Conservation (phyloP, 495 filamentous ascomycete species). For the Annulohypoxylon moriforme region DNA sequence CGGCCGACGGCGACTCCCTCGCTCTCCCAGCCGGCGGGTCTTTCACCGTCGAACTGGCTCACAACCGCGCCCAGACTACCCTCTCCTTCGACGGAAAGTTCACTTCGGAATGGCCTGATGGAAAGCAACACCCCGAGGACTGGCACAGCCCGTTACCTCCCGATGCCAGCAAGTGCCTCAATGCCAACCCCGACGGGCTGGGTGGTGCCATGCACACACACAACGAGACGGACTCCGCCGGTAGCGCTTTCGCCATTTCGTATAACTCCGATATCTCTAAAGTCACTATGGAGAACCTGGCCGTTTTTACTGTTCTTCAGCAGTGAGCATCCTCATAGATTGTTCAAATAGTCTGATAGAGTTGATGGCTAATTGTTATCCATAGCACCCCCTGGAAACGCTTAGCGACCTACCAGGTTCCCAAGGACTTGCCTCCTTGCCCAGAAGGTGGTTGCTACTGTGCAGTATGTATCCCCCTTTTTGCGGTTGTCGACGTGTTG, state of each 20-base stretch:
- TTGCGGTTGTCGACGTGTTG: neutral
- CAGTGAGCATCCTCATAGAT: conserved; percentile 38
- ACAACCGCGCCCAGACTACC: conserved; percentile 62
- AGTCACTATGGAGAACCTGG: conserved; percentile 64
- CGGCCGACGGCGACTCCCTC: conserved; percentile 56
- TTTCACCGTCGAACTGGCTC: conserved; percentile 65
- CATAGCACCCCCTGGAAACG: conserved; percentile 63
- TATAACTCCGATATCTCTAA: conserved; percentile 60
- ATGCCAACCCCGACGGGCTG: conserved; percentile 41
- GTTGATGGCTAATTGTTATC: neutral
- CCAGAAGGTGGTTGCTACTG: conserved; percentile 64
- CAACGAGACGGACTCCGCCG: conserved; percentile 58
- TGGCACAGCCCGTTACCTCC: conserved; percentile 53
- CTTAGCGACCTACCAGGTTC: conserved; percentile 61
- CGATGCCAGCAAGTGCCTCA: conserved; percentile 45
- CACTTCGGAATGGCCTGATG: conserved; percentile 60
- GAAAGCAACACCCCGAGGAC: conserved; percentile 57
- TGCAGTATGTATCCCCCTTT: conserved; percentile 40
- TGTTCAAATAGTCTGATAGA: neutral
- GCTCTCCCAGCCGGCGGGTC: conserved; percentile 63
- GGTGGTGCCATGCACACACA: conserved; percentile 58
- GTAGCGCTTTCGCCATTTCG: conserved; percentile 66
- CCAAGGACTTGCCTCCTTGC: conserved; percentile 59
- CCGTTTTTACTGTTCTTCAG: conserved; percentile 62
- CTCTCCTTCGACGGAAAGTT: conserved; percentile 60